Evolutionary conservation across 164 flowering plant genomes (phyloP).

Genomic region (Platanus orientalis): DNA sequence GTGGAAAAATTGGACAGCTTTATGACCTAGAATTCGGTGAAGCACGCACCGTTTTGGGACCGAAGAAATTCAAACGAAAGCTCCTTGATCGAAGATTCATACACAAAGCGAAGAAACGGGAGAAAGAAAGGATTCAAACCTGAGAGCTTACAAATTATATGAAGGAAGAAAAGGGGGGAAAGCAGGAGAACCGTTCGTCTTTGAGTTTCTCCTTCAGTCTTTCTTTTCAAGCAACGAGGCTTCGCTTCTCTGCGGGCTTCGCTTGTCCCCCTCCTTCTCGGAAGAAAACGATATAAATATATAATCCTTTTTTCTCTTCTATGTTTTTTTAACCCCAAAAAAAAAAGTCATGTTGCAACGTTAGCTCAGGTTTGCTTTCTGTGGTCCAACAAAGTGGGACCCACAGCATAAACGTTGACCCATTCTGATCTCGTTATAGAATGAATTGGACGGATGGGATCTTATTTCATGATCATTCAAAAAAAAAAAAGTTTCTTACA

Average conservation of each 20-base stretch:
- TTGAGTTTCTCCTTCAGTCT: neutral
- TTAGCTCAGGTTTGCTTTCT: too few species aligned
- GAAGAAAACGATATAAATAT: neutral
- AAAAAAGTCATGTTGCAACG: too few species aligned
- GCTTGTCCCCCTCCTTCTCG: neutral
- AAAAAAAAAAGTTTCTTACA: too few species aligned
- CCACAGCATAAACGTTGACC: too few species aligned
- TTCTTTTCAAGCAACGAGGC: neutral
- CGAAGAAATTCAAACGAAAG: slow-evolving; percentile 12
- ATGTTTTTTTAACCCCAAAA: too few species aligned
- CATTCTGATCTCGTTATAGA: too few species aligned
- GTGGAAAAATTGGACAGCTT: neutral
- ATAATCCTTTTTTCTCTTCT: too few species aligned
- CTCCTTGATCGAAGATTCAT: slow-evolving; percentile 9
- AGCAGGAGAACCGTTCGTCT: neutral
- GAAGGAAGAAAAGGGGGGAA: neutral
- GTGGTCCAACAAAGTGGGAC: too few species aligned
- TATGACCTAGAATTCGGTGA: slow-evolving; percentile 5
- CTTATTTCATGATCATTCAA: too few species aligned
- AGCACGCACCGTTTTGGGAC: slow-evolving; percentile 1
- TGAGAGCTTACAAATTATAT: neutral
- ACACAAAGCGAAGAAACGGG: neutral
- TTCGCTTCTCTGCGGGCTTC: neutral
- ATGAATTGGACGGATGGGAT: too few species aligned
- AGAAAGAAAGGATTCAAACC: neutral